Conservation (phyloP, 129 eudicot genomes). For the Glebionis coronaria region DNA sequence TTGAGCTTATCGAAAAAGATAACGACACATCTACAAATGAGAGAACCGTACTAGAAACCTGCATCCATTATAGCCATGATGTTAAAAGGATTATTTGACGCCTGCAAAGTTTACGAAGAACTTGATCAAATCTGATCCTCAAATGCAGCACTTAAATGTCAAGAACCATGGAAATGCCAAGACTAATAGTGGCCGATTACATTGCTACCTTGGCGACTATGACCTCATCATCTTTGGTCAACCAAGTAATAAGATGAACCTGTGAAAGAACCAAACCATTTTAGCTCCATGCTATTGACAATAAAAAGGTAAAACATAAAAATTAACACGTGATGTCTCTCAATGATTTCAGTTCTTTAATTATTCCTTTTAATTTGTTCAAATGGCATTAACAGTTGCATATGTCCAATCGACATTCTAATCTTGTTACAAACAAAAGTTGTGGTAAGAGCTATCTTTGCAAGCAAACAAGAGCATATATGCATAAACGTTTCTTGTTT, state of each 20-base stretch:
- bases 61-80: not conserved
- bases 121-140: constrained; percentile 10
- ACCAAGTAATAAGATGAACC: constrained; percentile 19
- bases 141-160: not conserved
- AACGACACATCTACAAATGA: not conserved
- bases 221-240: constrained; percentile 12
- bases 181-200: not conserved
- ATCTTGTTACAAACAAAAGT: not conserved
- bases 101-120: not conserved
- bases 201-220: not conserved
- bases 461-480: not conserved
- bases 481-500: not conserved
- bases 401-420: not conserved
- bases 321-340: not conserved
- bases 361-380: not conserved
- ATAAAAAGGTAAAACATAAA: not conserved
- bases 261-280: constrained; percentile 6
- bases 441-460: not conserved
- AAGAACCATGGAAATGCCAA: not conserved
- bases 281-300: not conserved
- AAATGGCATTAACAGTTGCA: not conserved
- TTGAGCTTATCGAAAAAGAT: not conserved
- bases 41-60: not conserved
- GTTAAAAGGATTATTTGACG: not conserved
- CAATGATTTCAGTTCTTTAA: not conserved